These are phyloP conservation scores for Apiotrichum veenhuisii DNA, from an alignment of 1,284 basidiomycete genomes.

Conservation along the genomic window DNA sequence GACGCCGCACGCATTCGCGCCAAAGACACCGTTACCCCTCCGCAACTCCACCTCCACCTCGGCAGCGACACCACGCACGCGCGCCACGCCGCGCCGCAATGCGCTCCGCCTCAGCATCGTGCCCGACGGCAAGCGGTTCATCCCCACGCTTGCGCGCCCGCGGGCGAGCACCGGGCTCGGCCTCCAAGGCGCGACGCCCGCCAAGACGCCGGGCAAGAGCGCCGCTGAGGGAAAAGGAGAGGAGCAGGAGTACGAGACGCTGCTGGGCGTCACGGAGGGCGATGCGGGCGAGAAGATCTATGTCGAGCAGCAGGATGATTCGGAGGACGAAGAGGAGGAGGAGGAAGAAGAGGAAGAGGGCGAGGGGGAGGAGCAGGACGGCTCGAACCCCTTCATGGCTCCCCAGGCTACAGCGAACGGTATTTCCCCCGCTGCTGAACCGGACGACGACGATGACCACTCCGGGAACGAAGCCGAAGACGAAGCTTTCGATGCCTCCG, in stretches of 20 bases:
- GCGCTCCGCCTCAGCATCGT: slow-evolving; percentile 42
- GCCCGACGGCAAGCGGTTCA: slow-evolving; percentile 37
- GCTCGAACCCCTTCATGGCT: slow-evolving; percentile 30
- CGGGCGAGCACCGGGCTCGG: background rate
- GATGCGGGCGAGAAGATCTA: slow-evolving; percentile 44
- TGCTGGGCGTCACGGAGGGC: slow-evolving; percentile 32
- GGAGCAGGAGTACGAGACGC: slow-evolving; percentile 14
- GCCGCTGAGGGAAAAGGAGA: no score
- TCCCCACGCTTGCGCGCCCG: slow-evolving; percentile 35
- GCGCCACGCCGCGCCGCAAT: slow-evolving; percentile 18
- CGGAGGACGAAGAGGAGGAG: slow-evolving; percentile 9
- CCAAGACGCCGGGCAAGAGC: slow-evolving; percentile 1
- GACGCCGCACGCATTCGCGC: background rate
- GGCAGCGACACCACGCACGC: background rate
- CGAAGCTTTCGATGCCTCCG: background rate
- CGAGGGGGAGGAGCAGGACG: background rate
- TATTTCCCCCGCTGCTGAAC: slow-evolving; percentile 31
- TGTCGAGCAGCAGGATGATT: slow-evolving; percentile 32
- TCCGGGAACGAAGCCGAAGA: slow-evolving; percentile 2
- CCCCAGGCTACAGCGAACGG: slow-evolving; percentile 18
- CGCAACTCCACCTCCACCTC: no score
- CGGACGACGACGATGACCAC: slow-evolving; percentile 13
- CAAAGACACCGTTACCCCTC: background rate
- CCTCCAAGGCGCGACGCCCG: background rate
- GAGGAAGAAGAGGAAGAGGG: background rate